These are phyloP conservation scores for Mollisiaceae sp. DNA, from an alignment of 2,329 filamentous ascomycete genomes.

Conservation along the genomic window DNA sequence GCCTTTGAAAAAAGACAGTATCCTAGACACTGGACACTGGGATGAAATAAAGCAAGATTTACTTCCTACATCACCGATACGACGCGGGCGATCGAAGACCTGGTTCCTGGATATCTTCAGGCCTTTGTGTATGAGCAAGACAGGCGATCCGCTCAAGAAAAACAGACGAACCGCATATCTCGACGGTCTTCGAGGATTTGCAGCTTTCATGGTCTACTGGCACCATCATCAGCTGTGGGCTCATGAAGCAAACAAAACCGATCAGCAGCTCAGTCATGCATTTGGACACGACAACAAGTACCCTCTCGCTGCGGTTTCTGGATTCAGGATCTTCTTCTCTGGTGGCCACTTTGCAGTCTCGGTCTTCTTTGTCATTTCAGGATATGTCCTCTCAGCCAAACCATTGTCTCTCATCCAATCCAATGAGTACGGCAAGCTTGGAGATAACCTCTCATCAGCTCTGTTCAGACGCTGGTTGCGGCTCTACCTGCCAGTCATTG, in stretches of 20 bases:
- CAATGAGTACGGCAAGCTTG: constrained; percentile 44
- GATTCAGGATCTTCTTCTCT: constrained; percentile 63
- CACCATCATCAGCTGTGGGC: constrained; percentile 49
- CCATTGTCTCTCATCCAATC: constrained; percentile 49
- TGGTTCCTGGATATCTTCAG: constrained; percentile 4
- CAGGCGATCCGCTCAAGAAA: constrained; percentile 12
- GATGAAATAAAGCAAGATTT: constrained; percentile 14
- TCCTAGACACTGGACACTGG: constrained; percentile 24
- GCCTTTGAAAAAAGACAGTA: constrained; percentile 17
- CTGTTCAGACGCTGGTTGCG: constrained; percentile 53
- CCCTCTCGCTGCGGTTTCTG: constrained; percentile 55
- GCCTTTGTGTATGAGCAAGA: constrained; percentile 10
- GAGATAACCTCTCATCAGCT: constrained; percentile 50
- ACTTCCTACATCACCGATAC: background rate
- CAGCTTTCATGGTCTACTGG: constrained; percentile 53
- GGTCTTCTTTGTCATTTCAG: constrained; percentile 57
- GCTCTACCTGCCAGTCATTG: constrained; percentile 51
- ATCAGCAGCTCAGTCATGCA: constrained; percentile 28
- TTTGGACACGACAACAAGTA: constrained; percentile 40
- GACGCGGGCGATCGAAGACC: constrained; percentile 4
- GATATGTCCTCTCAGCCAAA: constrained; percentile 52
- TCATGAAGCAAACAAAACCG: constrained; percentile 35
- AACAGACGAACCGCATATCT: constrained; percentile 48
- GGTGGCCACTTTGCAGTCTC: constrained; percentile 65
- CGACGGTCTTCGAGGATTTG: constrained; percentile 54